Percentiles rank a stretch among this genome's conserved stretches.
These are phyloP conservation scores for Apiotrichum laibachii DNA, from an alignment of 1,284 basidiomycete species.

Conservation along the genomic window DNA sequence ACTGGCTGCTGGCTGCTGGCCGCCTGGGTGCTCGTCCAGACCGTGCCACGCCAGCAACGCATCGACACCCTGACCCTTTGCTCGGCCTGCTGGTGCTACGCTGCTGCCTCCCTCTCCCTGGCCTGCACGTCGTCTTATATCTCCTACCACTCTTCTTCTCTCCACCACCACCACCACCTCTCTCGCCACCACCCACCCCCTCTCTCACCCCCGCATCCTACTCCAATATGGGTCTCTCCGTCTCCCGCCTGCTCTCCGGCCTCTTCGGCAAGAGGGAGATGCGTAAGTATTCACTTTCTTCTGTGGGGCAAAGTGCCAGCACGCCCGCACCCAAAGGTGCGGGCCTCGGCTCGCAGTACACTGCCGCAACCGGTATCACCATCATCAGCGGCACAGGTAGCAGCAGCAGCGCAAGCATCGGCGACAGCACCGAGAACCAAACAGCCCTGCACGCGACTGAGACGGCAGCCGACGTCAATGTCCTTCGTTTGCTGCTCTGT, in stretches of 20 bases:
- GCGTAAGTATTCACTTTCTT: conserved; percentile 63
- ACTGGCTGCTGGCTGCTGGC: too few species aligned
- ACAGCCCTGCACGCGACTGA: background rate
- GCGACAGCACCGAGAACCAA: too few species aligned
- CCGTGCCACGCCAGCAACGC: too few species aligned
- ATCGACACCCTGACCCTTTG: too few species aligned
- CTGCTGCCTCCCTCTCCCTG: too few species aligned
- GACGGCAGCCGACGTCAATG: too few species aligned
- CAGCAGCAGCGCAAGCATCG: too few species aligned
- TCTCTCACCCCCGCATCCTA: background rate
- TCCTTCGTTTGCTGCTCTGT: too few species aligned
- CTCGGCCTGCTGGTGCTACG: too few species aligned
- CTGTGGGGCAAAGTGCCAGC: too few species aligned
- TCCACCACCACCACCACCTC: background rate
- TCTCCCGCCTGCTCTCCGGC: conserved; percentile 75
- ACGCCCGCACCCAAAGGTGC: too few species aligned
- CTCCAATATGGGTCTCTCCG: conserved; percentile 74
- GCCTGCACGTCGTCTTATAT: background rate
- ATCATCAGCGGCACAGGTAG: background rate
- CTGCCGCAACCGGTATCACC: background rate
- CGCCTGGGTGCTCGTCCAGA: too few species aligned
- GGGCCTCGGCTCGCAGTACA: background rate
- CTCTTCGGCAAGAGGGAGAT: conserved; percentile 99
- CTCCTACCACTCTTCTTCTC: conserved; percentile 3
- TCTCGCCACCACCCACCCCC: background rate